Base-by-base conservation (phyloP, 805 yeast species). In the Teunomyces lycoperdinae region DNA sequence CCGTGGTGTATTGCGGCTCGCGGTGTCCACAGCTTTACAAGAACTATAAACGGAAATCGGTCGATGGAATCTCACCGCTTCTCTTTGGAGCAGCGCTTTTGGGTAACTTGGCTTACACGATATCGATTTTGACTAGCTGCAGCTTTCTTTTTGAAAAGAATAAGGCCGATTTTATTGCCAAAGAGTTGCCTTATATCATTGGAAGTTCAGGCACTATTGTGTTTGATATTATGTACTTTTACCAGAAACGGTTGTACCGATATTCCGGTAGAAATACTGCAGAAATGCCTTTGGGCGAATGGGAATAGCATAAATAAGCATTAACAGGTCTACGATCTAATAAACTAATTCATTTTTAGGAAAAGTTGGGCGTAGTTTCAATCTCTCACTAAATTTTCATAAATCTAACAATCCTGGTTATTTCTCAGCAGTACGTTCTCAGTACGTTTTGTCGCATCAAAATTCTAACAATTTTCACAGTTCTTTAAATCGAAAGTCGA, bases 151-250 rank as follows among this genome's bases (percentile, higher is more conserved):
- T 46, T 38, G 61, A 57, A 4, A 67, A 64, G 1, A 67, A 72
- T 35, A 71, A 68, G 54, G 5, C 49, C 26, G 55, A 54, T 6
- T 91, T 87, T 59, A 65, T 89, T 29, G 51, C 69, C 52, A 82
- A 80, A 43, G 96, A 90, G 58, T 63, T 89, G 46, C 96, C 97
- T 0, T 91, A 85, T 60, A 75, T 92, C 30, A 57, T 90, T 16
- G 97, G 97, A 0, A 84, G 94, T 54, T 78, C 89, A 0, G 97
- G 97, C 6, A 90, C 97, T 0, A 77, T 90, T 14, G 54, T 82
- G 2, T 89, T 91, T 64, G 97, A 91, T 62, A 50, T 83, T 33
- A 67, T 80, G 3, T 85, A 84, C 60, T 84, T 85, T 57, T 83
- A 82, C 60, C 94, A 86, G 59, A 66, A 79, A 40, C 68, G 60